These are phyloP conservation scores for Endothia cerciana DNA, from an alignment of 2,329 filamentous ascomycete species.

Conservation along the genomic window DNA sequence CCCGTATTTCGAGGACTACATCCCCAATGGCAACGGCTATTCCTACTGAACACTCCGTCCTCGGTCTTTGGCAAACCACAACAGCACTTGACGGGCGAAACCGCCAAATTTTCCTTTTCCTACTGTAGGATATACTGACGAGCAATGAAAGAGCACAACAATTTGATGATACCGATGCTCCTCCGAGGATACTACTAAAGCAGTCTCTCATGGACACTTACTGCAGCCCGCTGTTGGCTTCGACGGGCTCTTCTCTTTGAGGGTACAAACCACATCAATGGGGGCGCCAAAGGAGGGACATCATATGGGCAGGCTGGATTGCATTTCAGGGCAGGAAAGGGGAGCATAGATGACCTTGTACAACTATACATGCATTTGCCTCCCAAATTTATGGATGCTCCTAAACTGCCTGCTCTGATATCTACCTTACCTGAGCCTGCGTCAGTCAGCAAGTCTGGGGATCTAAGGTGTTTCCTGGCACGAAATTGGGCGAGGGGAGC, in stretches of 20 bases:
- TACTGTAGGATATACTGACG: constrained; percentile 29
- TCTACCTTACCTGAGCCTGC: constrained; percentile 4
- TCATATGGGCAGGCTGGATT: constrained; percentile 16
- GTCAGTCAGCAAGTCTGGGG: neutral
- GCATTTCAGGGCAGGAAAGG: constrained; percentile 18
- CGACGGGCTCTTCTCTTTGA: neutral
- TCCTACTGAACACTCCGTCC: constrained; percentile 38
- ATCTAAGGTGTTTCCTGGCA: neutral
- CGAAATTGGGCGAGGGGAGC: neutral
- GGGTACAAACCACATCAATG: neutral
- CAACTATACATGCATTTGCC: constrained; percentile 25
- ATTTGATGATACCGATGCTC: constrained; percentile 26
- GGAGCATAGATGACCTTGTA: constrained; percentile 17
- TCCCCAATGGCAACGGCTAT: constrained; percentile 34
- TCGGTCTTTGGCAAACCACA: neutral
- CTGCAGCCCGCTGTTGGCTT: neutral
- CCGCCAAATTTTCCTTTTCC: constrained; percentile 10
- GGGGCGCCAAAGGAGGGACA: neutral
- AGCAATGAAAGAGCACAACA: constrained; percentile 26
- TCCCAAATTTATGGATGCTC: constrained; percentile 1
- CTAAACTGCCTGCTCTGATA: neutral
- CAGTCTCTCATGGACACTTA: neutral
- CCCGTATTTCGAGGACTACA: constrained; percentile 68
- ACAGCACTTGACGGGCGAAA: constrained; percentile 9
- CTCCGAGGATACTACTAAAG: neutral